A percentile compares a stretch with the other conserved stretches of the same genome.
Evolutionary conservation across 345 rosid genomes (phyloP).

Genomic region (Salix exigua): DNA sequence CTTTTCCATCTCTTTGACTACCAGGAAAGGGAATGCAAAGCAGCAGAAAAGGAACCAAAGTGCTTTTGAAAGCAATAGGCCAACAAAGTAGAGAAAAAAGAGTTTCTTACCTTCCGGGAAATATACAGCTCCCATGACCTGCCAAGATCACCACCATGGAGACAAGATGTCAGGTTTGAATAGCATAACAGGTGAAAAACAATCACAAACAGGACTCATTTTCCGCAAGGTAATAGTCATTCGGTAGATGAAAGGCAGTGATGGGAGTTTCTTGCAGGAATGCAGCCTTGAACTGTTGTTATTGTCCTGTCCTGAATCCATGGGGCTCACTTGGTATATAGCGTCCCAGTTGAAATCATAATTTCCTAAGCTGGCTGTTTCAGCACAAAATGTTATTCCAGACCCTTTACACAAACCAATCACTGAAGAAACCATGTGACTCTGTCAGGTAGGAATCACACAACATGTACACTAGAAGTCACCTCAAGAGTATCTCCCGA

Average conservation of each 20-base stretch:
- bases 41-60: neutral
- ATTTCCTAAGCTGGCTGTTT: neutral
- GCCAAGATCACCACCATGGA: conserved; percentile 25
- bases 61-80: neutral
- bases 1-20: neutral
- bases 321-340: conserved; percentile 18
- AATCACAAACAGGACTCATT: conserved; percentile 1
- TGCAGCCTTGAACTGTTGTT: conserved; percentile 5
- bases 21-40: conserved; percentile 2
- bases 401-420: conserved; percentile 15
- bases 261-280: conserved; percentile 15
- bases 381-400: conserved; percentile 20
- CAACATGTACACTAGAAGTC: conserved; percentile 15
- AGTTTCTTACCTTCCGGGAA: conserved; percentile 81
- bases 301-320: conserved; percentile 3
- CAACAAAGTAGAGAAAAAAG: neutral
- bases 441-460: conserved; percentile 26
- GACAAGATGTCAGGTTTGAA: conserved; percentile 12
- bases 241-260: conserved; percentile 1
- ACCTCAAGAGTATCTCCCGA: conserved; percentile 15
- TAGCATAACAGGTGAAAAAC: neutral
- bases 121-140: conserved; percentile 93
- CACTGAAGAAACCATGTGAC: conserved; percentile 34
- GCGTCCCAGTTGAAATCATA: conserved; percentile 12
- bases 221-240: neutral